phyloP scores from a whole-genome alignment of 805 yeast genomes.

The Kazachstania viticola region DNA sequence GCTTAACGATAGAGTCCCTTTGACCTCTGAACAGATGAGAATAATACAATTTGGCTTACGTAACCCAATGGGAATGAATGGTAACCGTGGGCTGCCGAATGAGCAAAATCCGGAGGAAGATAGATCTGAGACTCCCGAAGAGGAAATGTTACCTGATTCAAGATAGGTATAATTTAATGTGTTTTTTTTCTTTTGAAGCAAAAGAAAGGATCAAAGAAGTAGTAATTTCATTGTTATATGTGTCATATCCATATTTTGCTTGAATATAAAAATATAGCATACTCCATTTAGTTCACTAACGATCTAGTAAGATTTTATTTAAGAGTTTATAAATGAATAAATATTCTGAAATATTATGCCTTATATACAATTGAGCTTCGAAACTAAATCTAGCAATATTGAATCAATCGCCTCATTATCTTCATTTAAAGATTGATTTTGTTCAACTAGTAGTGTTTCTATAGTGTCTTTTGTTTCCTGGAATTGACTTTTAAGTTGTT shows the following conservation, averaged over 20 bases:
- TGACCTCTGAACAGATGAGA: constrained; percentile 18
- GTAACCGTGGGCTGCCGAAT: constrained; percentile 1
- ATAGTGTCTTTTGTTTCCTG: constrained; percentile 5
- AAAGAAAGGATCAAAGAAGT: too few species aligned
- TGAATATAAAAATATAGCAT: too few species aligned
- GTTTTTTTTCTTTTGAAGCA: too few species aligned
- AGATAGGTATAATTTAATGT: too few species aligned
- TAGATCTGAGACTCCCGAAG: constrained; percentile 21
- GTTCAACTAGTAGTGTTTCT: too few species aligned
- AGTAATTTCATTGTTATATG: too few species aligned
- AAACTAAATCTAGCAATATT: background rate
- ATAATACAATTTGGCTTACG: constrained; percentile 18
- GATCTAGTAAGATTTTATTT: too few species aligned
- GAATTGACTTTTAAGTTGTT: constrained; percentile 25
- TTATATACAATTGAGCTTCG: background rate
- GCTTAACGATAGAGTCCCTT: constrained; percentile 9
- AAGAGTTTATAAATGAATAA: too few species aligned
- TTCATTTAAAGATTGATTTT: constrained; percentile 8
- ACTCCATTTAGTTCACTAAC: too few species aligned
- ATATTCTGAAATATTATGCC: background rate
- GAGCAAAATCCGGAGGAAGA: constrained; percentile 7
- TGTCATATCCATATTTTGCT: too few species aligned
- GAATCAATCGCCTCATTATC: constrained; percentile 4
- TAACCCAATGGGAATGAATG: constrained; percentile 8
- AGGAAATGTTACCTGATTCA: constrained; percentile 5